Evolutionary conservation across 2,329 filamentous ascomycete genomes (phyloP).

Genomic region (Grosmannia huntii): DNA sequence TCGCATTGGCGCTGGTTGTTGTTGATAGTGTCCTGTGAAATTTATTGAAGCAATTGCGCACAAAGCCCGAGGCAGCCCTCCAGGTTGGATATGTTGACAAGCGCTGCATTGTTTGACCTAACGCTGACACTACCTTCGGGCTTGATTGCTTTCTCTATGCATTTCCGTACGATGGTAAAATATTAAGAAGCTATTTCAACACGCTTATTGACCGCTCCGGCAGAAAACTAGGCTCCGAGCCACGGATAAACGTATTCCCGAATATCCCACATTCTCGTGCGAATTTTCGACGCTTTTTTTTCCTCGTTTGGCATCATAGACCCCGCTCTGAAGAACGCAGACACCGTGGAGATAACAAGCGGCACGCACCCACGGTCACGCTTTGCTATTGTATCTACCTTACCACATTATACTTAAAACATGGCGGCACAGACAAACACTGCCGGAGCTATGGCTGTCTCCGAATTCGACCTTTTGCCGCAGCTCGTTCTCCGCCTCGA

Average conservation of each 20-base stretch:
- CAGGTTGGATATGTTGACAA: not conserved
- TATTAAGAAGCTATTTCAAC: not conserved
- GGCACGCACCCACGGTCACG: not conserved
- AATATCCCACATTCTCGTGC: constrained; percentile 8
- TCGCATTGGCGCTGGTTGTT: not conserved
- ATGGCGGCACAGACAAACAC: constrained; percentile 7
- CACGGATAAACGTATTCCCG: constrained; percentile 5
- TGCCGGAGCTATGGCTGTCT: constrained; percentile 6
- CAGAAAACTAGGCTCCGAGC: constrained; percentile 7
- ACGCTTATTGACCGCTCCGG: constrained; percentile 10
- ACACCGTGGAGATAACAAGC: not conserved
- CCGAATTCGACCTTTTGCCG: constrained; percentile 49
- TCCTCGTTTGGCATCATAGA: not conserved
- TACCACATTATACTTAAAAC: not conserved
- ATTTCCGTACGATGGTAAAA: not conserved
- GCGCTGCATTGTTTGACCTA: not conserved
- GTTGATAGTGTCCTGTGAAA: not conserved
- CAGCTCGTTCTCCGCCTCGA: constrained; percentile 87
- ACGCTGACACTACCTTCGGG: not conserved
- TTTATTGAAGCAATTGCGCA: not conserved
- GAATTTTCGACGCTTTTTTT: constrained; percentile 8
- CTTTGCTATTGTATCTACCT: not conserved
- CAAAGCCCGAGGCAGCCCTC: not conserved
- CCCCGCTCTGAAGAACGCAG: not conserved
- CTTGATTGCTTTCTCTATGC: not conserved